Conservation (phyloP, 23 red algal genomes). For the Gracilaria vermiculophylla region DNA sequence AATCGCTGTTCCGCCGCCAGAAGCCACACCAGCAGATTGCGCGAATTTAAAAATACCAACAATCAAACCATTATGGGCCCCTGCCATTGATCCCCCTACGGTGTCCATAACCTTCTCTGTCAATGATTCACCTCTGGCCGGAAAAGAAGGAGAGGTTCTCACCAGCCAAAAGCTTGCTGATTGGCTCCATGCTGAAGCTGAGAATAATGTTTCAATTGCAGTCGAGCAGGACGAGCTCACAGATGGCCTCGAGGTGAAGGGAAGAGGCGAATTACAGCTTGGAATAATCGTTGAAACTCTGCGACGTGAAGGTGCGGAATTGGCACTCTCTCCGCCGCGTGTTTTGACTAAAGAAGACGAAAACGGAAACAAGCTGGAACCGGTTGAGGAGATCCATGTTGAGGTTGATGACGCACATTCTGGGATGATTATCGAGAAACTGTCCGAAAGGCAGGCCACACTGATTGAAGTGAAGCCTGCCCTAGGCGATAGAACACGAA, state of each 20-base stretch:
- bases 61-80: slow-evolving; percentile 58
- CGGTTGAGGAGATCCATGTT: slow-evolving; percentile 78
- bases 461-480: slow-evolving; percentile 62
- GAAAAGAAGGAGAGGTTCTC: slow-evolving; percentile 78
- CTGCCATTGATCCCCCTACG: slow-evolving; percentile 84
- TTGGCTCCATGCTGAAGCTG: slow-evolving; percentile 76
- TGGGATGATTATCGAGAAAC: slow-evolving; percentile 83
- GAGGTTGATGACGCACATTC: slow-evolving; percentile 87
- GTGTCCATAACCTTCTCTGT: slow-evolving; percentile 85
- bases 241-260: slow-evolving; percentile 72
- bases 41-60: slow-evolving; percentile 32
- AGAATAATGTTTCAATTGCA: slow-evolving; percentile 83
- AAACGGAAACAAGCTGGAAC: slow-evolving; percentile 68
- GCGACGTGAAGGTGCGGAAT: slow-evolving; percentile 81
- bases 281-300: slow-evolving; percentile 87
- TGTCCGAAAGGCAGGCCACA: slow-evolving; percentile 60
- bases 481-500: slow-evolving; percentile 17
- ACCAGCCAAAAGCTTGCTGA: slow-evolving; percentile 84
- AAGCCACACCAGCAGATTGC: slow-evolving; percentile 23
- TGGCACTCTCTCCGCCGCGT: slow-evolving; percentile 71
- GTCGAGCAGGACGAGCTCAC: slow-evolving; percentile 58
- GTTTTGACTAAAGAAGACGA: slow-evolving; percentile 71
- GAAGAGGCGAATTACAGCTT: slow-evolving; percentile 86
- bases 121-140: slow-evolving; percentile 79
- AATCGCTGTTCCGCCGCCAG: slow-evolving; percentile 47